Conservation (phyloP, 805 yeast species). For the Isabelozyma rhagii region DNA sequence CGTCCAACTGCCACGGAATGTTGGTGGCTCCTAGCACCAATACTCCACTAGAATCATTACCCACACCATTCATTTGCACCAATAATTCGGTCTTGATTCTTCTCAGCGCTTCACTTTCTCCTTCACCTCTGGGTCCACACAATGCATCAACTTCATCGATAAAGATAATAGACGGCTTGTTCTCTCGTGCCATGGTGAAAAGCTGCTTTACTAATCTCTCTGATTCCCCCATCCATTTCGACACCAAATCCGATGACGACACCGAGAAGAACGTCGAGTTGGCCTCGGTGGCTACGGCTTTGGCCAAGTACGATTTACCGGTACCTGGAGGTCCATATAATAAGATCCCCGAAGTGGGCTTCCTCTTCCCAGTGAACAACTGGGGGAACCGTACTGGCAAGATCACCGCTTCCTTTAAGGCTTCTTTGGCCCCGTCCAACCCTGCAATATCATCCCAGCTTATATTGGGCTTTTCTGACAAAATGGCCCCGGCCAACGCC, state of each 20-base stretch:
- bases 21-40: conserved; percentile 95
- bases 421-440: conserved; percentile 90
- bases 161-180: conserved; percentile 91
- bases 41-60: conserved; percentile 90
- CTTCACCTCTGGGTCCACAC: conserved; percentile 98
- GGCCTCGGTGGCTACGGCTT: conserved; percentile 98
- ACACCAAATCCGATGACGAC: conserved; percentile 91
- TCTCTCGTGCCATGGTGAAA: conserved; percentile 94
- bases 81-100: conserved; percentile 93
- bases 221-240: conserved; percentile 99
- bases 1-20: conserved; percentile 98
- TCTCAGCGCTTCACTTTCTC: conserved; percentile 94
- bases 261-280: conserved; percentile 95
- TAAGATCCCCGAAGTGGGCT: conserved; percentile 87
- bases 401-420: conserved; percentile 94
- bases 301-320: conserved; percentile 94
- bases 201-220: conserved; percentile 94
- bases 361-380: conserved; percentile 88
- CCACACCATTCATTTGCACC: conserved; percentile 99
- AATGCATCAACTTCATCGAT: conserved; percentile 98
- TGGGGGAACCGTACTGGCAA: conserved; percentile 96
- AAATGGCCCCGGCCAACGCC: conserved; percentile 87
- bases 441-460: conserved; percentile 97
- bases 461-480: conserved; percentile 89
- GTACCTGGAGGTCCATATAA: conserved; percentile 82